Conservation (phyloP, 805 yeast genomes). For the Lachancea thermotolerans region DNA sequence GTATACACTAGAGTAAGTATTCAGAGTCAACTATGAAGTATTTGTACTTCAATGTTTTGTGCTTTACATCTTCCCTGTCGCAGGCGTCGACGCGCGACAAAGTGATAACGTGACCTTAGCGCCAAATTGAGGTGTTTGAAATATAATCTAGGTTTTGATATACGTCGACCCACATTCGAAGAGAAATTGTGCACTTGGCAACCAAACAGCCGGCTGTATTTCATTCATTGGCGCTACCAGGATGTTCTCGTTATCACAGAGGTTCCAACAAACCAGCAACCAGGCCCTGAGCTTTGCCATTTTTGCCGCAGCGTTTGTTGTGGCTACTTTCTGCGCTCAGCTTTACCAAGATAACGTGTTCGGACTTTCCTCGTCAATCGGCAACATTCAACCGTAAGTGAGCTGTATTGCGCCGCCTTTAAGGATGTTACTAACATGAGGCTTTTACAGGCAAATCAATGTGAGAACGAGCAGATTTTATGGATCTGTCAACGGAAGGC, state of each 20-base stretch:
- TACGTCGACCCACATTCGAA: too few species aligned
- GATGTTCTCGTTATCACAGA: constrained; percentile 39
- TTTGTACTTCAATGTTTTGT: too few species aligned
- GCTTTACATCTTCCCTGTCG: too few species aligned
- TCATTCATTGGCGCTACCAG: background rate
- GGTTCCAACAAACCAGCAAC: constrained; percentile 47
- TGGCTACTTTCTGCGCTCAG: constrained; percentile 44
- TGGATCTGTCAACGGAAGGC: constrained; percentile 60
- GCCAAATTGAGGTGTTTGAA: too few species aligned
- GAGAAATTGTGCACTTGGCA: too few species aligned
- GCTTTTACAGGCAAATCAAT: constrained; percentile 28
- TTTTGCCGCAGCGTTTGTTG: constrained; percentile 41
- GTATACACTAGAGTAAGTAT: too few species aligned
- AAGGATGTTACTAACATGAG: constrained; percentile 16
- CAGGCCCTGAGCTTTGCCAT: constrained; percentile 47
- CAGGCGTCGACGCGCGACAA: too few species aligned
- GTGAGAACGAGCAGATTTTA: constrained; percentile 51
- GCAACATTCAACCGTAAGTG: constrained; percentile 32
- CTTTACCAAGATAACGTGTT: constrained; percentile 42
- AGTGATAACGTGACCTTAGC: too few species aligned
- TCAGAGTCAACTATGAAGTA: too few species aligned
- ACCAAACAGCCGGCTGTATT: too few species aligned
- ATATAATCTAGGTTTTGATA: too few species aligned
- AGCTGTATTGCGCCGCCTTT: background rate
- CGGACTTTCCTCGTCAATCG: constrained; percentile 34